phyloP scores from a whole-genome alignment of 768 basidiomycete genomes.

The Leccinum subgranulosum region DNA sequence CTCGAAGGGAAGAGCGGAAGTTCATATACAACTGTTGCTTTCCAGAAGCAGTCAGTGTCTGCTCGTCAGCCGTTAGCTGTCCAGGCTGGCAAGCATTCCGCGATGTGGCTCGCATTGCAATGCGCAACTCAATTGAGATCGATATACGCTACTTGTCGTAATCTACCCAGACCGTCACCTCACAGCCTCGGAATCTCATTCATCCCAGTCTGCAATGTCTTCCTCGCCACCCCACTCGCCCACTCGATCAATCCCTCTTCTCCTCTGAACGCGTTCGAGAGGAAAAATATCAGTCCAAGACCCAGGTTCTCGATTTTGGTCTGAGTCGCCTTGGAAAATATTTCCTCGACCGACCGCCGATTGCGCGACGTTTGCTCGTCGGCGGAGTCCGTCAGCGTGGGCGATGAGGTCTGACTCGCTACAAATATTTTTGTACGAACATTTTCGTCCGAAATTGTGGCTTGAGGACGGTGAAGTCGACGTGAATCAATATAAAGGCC shows the following conservation, averaged over 20 bases:
- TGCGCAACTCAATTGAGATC: not conserved
- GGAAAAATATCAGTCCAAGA: conserved; percentile 76
- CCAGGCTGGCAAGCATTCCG: not conserved
- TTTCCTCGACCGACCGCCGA: conserved; percentile 63
- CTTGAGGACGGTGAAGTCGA: conserved; percentile 80
- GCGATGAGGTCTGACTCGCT: conserved; percentile 71
- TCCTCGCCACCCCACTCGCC: conserved; percentile 65
- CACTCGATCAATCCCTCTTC: conserved; percentile 53
- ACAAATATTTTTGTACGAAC: conserved; percentile 66
- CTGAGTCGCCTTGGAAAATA: conserved; percentile 59
- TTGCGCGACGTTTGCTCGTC: conserved; percentile 44
- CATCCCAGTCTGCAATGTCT: conserved; percentile 63
- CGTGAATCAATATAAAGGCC: not conserved
- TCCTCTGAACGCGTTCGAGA: conserved; percentile 43
- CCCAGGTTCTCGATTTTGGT: conserved; percentile 60
- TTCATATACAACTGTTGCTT: conserved; percentile 69
- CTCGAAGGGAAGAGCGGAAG: conserved; percentile 80
- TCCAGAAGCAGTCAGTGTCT: conserved; percentile 40
- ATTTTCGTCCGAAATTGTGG: conserved; percentile 58
- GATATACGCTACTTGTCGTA: not conserved
- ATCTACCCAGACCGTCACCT: not conserved
- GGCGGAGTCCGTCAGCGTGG: conserved; percentile 45
- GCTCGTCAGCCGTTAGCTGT: not conserved
- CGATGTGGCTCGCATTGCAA: no score
- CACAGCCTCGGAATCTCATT: conserved; percentile 44